A percentile compares a stretch with the other conserved stretches of the same genome.
Conservation (phyloP, 2,329 filamentous ascomycete genomes). For the Phyllosticta citrichinensis region DNA sequence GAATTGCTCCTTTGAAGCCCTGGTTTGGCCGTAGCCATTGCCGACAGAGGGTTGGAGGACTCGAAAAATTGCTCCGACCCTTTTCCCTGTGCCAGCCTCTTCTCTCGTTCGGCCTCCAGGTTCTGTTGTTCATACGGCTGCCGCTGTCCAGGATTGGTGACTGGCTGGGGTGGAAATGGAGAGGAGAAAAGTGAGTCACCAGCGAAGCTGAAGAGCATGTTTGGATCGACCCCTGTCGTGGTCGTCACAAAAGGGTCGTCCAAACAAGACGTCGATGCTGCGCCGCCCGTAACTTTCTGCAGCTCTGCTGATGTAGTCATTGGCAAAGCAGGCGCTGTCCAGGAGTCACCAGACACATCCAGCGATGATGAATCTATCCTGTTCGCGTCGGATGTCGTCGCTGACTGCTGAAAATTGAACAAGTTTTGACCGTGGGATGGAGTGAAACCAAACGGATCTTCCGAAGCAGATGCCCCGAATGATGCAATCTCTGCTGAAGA, state of each 20-base stretch:
- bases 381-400: not conserved
- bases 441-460: conserved; percentile 9
- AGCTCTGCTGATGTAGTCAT: conserved; percentile 4
- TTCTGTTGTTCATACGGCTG: conserved; percentile 31
- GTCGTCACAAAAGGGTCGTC: conserved; percentile 22
- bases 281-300: not conserved
- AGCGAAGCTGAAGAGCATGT: conserved; percentile 34
- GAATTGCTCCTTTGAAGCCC: conserved; percentile 38
- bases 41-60: conserved; percentile 29
- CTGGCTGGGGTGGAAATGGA: conserved; percentile 16
- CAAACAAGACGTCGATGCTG: not conserved
- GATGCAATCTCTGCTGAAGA: not conserved
- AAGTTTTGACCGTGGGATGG: not conserved
- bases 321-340: conserved; percentile 4
- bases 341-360: conserved; percentile 1
- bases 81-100: conserved; percentile 13
- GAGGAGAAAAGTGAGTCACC: conserved; percentile 2
- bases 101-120: conserved; percentile 25
- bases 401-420: not conserved
- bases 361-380: conserved; percentile 4
- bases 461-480: not conserved
- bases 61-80: conserved; percentile 24
- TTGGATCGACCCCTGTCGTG: conserved; percentile 37
- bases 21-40: conserved; percentile 20
- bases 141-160: conserved; percentile 14